Evolutionary conservation across 2,329 filamentous ascomycete species (phyloP), one percentile per base, ranked within the genome.

Genomic region (Rutstroemia sp.): DNA sequence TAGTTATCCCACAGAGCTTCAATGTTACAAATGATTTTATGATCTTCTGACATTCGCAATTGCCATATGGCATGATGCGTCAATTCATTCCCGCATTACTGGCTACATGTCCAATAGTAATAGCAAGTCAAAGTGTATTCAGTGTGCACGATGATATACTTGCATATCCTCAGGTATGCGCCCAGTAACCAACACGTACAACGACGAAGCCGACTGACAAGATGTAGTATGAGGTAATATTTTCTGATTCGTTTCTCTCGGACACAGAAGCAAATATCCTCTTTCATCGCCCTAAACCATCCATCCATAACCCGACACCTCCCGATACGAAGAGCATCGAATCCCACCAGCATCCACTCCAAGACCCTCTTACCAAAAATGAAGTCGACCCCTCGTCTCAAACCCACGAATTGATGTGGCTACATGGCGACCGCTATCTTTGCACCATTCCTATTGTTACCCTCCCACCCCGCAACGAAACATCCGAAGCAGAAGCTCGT

Each of bases 131-230:
- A 65, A 78, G 79, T 63, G 73, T 77, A 19, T 89, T 89, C 74
- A 88, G 82, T 69, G 83, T 89, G 16, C 79, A 87, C 63, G 86
- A 89, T 71, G 86, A 90, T 67, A 69, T 90, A 27, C 76, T 89
- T 53, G 86, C 86, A 16, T 88, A 81, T 70, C 86, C 86, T 18
- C 84, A 87, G 74, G 84, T 87, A 75, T 58, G 44, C 50, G 46
- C 52, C 30, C 39, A 21, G 21, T 21, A 18, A 34, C 16, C 19
- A 23, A 18, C 52, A 10, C n/a, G 5, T 16, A 30, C 27, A 23
- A 25, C n/a, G 8, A 49, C n/a, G 14, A 34, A 19, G 30, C 18
- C 16, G 57, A 44, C 63, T 66, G 60, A 68, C 57, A 59, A 52
- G 34, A 38, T 41, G 49, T 68, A 89, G 81, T 89, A 83, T 68